Percentiles rank a stretch among this genome's conserved stretches.
Evolutionary conservation across 1,139 yeast genomes (phyloP).

Genomic region (Geotrichum australiense): DNA sequence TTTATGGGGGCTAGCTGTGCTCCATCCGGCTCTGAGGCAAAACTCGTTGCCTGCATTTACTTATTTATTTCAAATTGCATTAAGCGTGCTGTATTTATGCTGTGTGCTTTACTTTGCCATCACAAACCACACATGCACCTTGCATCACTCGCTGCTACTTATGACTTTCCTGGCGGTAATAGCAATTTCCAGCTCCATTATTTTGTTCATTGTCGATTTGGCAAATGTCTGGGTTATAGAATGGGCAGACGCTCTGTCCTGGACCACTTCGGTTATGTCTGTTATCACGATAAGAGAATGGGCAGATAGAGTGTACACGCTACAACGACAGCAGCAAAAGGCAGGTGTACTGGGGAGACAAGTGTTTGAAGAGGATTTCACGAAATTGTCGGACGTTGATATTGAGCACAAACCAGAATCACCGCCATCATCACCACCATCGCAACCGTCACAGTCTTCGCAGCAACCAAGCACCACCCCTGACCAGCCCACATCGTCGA

Average conservation of each 20-base stretch:
- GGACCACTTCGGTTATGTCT: slow-evolving; percentile 60
- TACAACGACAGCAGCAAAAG: slow-evolving; percentile 55
- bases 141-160: slow-evolving; percentile 44
- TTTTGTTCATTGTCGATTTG: slow-evolving; percentile 69
- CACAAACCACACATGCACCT: slow-evolving; percentile 44
- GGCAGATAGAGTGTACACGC: slow-evolving; percentile 57
- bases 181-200: slow-evolving; percentile 50
- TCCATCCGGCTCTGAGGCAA: slow-evolving; percentile 41
- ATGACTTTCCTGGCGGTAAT: slow-evolving; percentile 50
- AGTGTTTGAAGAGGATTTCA: slow-evolving; percentile 50
- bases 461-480: no score
- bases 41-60: slow-evolving; percentile 74
- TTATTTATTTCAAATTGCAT: slow-evolving; percentile 67
- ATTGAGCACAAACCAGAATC: neutral
- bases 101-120: slow-evolving; percentile 54
- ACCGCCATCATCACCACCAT: neutral
- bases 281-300: slow-evolving; percentile 83
- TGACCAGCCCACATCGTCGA: no score
- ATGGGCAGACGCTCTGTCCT: slow-evolving; percentile 63
- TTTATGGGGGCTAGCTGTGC: slow-evolving; percentile 63
- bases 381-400: neutral
- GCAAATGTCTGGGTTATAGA: slow-evolving; percentile 68
- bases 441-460: neutral
- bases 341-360: slow-evolving; percentile 71
- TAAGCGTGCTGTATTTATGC: slow-evolving; percentile 65